Conservation (phyloP, 768 basidiomycete species). For the Pholiota conissans region DNA sequence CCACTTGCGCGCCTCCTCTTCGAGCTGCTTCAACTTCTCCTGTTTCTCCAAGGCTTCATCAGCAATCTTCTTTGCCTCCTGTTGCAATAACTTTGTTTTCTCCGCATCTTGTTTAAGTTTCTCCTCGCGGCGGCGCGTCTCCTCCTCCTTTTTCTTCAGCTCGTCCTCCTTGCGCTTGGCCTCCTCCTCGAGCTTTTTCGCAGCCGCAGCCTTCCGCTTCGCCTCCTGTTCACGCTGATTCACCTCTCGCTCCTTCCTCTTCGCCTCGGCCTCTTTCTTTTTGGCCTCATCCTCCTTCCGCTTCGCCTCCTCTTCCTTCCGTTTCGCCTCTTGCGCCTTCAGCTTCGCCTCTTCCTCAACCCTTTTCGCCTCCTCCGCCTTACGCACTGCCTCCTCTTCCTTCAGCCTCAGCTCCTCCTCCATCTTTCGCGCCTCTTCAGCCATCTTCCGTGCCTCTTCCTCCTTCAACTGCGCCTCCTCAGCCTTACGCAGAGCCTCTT, state of each 20-base stretch:
- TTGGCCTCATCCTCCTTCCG: conserved; percentile 19
- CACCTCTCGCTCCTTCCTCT: conserved; percentile 20
- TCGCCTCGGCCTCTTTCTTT: conserved; percentile 16
- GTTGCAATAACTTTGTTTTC: conserved; percentile 28
- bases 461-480: conserved; percentile 18
- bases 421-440: conserved; percentile 13
- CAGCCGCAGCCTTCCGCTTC: conserved; percentile 23
- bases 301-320: conserved; percentile 20
- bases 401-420: conserved; percentile 15
- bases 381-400: conserved; percentile 18
- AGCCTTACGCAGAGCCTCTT: conserved; percentile 19
- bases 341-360: conserved; percentile 14
- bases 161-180: conserved; percentile 26
- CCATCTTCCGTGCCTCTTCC: conserved; percentile 17
- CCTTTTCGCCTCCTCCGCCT: conserved; percentile 19
- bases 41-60: conserved; percentile 20
- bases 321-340: conserved; percentile 15
- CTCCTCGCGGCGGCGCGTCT: conserved; percentile 22
- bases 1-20: conserved; percentile 28
- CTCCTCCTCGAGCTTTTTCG: conserved; percentile 21
- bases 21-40: conserved; percentile 28
- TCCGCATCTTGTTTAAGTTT: conserved; percentile 24
- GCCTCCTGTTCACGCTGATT: conserved; percentile 26
- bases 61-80: conserved; percentile 24
- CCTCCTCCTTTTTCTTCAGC: conserved; percentile 23